Evolutionary conservation across 2,329 filamentous ascomycete species (phyloP), one percentile per base, ranked within the genome.

Genomic region (Venturia effusa): DNA sequence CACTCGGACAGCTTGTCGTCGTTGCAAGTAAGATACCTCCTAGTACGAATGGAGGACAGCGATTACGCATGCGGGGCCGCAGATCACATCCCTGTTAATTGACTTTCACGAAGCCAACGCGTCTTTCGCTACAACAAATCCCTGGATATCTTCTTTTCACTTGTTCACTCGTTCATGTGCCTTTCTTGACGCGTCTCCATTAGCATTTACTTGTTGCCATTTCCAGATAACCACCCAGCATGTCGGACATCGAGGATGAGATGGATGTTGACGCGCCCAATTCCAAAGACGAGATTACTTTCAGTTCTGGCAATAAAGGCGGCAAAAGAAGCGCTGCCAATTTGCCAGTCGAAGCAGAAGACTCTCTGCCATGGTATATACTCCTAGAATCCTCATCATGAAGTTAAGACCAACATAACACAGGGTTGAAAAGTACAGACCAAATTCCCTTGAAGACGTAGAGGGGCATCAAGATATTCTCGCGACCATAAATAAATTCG

Each of bases 391-490:
- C 15, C 55, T 19, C 10, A 41, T 34, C 54, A 17, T 13, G 1
- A 32, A 51, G 59, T 24, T 48, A 37, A 45, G 64, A 61, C 60
- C 61, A 6, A 45, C 19, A 19, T 61, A 32, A 64, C 71, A 24
- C 66, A 92, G 89, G 92, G 92, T 99, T 10, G 94, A 99, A 74
- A 99, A 99, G 73, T 99, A 97, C 77, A 86, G 94, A 62, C 94
- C 94, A 22, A 87, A 87, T 66, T 91, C 89, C 1, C 84, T 99
- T 57, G 85, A 88, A 69, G 94, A 99, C 76, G 94, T 99, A 65
- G 96, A 92, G 3, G 94, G 94, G 24, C 94, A 99, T 76, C 89
- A 97, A 73, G 94, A 99, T 76, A 97, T 99, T 72, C 86, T 99
- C 67, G 87, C 92, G 4, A 99, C 94, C 1, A 96, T 99, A 79